phyloP scores from a whole-genome alignment of 1,284 basidiomycete species.

The Taiwanofungus camphoratus region DNA sequence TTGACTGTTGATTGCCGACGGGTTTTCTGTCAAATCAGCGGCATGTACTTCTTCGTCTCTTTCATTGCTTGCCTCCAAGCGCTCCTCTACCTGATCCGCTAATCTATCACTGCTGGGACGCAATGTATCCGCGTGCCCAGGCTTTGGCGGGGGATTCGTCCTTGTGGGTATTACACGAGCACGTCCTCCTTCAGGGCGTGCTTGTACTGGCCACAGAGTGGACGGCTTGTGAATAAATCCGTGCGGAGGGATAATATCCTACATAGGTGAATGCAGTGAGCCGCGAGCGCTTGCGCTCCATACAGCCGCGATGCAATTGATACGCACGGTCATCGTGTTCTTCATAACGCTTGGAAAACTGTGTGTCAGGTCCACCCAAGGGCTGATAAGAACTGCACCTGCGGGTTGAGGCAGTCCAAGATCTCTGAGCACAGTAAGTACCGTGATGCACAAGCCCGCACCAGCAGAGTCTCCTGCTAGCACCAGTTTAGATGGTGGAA shows the following conservation, averaged over 20 bases:
- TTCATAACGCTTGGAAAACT: constrained; percentile 77
- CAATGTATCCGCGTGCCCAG: constrained; percentile 47
- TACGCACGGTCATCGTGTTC: constrained; percentile 61
- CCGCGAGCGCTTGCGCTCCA: too few species aligned
- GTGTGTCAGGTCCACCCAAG: constrained; percentile 84
- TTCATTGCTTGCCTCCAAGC: constrained; percentile 12
- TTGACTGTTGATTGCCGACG: constrained; percentile 28
- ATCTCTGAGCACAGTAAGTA: constrained; percentile 75
- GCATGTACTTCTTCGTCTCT: constrained; percentile 16
- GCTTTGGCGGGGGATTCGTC: constrained; percentile 40
- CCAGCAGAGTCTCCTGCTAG: constrained; percentile 86
- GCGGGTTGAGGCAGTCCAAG: constrained; percentile 69
- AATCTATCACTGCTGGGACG: constrained; percentile 30
- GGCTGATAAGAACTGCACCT: constrained; percentile 72
- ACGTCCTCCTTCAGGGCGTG: constrained; percentile 31
- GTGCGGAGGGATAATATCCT: constrained; percentile 62
- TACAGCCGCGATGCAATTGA: constrained; percentile 29
- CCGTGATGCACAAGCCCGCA: constrained; percentile 63
- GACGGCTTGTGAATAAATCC: constrained; percentile 60
- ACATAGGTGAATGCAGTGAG: constrained; percentile 19
- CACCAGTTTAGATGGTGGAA: constrained; percentile 71
- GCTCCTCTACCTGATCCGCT: constrained; percentile 19
- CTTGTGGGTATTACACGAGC: constrained; percentile 32
- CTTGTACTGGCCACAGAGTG: constrained; percentile 48
- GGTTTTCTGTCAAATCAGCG: constrained; percentile 17